A percentile compares a stretch with the other conserved stretches of the same genome.
Evolutionary conservation across 768 basidiomycete species (phyloP).

Genomic region (Boletellus ananas): DNA sequence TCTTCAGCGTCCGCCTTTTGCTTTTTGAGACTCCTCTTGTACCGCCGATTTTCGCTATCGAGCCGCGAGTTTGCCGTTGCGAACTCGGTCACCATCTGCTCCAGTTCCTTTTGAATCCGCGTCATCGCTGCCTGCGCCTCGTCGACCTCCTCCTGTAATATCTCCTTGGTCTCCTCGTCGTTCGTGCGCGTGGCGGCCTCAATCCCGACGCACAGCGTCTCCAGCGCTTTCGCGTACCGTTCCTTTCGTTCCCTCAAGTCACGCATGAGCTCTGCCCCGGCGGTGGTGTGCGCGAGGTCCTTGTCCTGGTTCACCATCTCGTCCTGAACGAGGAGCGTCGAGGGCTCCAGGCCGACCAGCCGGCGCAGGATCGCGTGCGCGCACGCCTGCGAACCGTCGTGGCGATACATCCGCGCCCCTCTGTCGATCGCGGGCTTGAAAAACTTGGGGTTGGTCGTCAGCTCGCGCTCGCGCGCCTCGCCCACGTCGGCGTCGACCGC

Average conservation of each 20-base stretch:
- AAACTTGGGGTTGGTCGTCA: slow-evolving; percentile 39
- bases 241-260: slow-evolving; percentile 44
- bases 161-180: slow-evolving; percentile 42
- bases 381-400: slow-evolving; percentile 39
- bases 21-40: slow-evolving; percentile 14
- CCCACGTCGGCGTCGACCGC: slow-evolving; percentile 35
- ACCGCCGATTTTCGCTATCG: slow-evolving; percentile 24
- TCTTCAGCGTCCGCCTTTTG: slow-evolving; percentile 21
- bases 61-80: slow-evolving; percentile 34
- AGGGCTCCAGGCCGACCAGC: slow-evolving; percentile 38
- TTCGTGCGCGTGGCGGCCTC: slow-evolving; percentile 40
- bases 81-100: slow-evolving; percentile 37
- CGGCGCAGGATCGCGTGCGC: slow-evolving; percentile 42
- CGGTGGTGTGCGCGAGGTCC: slow-evolving; percentile 47
- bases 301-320: slow-evolving; percentile 51
- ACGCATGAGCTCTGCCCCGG: slow-evolving; percentile 47
- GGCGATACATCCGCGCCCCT: slow-evolving; percentile 43
- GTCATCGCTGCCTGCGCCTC: slow-evolving; percentile 42
- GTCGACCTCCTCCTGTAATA: slow-evolving; percentile 40
- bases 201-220: slow-evolving; percentile 42
- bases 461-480: slow-evolving; percentile 42
- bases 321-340: slow-evolving; percentile 47
- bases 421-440: slow-evolving; percentile 49
- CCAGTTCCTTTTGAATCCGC: slow-evolving; percentile 37
- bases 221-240: slow-evolving; percentile 44